Percentiles rank a stretch among this genome's conserved stretches.
Evolutionary conservation across 2,329 filamentous ascomycete genomes (phyloP).

Genomic region (Monosporascus sp.): DNA sequence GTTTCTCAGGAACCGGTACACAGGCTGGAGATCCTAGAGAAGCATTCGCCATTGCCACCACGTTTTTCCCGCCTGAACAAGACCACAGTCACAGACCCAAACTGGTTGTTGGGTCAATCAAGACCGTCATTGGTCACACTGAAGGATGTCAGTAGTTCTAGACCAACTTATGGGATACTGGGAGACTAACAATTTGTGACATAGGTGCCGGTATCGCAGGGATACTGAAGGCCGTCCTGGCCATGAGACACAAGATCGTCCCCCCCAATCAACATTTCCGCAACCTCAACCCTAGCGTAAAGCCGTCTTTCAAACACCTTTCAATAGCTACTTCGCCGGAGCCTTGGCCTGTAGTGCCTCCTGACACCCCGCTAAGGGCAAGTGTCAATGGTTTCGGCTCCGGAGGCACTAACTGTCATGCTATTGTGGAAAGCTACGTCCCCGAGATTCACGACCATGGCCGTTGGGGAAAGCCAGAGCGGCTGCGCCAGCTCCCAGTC

Average conservation of each 20-base stretch:
- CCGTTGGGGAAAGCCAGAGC: neutral
- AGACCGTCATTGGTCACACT: conserved; percentile 18
- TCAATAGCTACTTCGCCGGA: conserved; percentile 2
- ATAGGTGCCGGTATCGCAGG: conserved; percentile 15
- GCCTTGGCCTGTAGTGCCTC: conserved; percentile 8
- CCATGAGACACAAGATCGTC: conserved; percentile 8
- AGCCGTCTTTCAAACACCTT: conserved; percentile 14
- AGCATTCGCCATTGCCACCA: too few species aligned
- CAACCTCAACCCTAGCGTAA: conserved; percentile 18
- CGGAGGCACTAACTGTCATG: conserved; percentile 17
- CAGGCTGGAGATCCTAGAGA: too few species aligned
- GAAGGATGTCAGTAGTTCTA: conserved; percentile 7
- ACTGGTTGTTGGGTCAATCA: conserved; percentile 11
- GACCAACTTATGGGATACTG: too few species aligned
- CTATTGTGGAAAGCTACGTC: conserved; percentile 11
- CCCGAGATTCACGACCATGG: neutral
- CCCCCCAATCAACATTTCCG: conserved; percentile 27
- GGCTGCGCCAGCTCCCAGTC: neutral
- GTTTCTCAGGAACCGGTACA: too few species aligned
- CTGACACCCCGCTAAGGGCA: conserved; percentile 4
- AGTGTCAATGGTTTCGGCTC: conserved; percentile 22
- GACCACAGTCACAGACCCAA: too few species aligned
- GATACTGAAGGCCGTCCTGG: conserved; percentile 12
- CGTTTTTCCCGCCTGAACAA: too few species aligned
- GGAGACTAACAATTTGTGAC: too few species aligned